Base-by-base conservation (phyloP, 176 grass and related monocot species). In the Oryza nivara region DNA sequence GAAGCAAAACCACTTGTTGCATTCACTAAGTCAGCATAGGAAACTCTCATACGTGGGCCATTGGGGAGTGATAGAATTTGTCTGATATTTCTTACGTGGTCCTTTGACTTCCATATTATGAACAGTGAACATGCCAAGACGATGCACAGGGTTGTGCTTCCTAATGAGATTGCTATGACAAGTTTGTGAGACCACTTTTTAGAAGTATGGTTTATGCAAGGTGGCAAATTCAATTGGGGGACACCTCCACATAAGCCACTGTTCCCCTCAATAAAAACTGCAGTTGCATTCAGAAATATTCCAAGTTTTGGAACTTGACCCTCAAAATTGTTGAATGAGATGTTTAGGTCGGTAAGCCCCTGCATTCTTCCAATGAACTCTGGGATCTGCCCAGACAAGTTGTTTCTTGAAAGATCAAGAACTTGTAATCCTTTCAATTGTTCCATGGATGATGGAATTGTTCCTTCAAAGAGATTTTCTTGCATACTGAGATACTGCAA, bases 271-370 rank as follows among this genome's bases (percentile, higher is more conserved):
- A 92, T 58, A 7, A 46, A 83, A 49, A 79, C 3, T 9, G 28
- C 47, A 45, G 35, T 75, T 43, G 75, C 43, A 80, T 93, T 90
- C 7, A 78, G 47, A 67, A 93, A 90, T 65, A 88, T 15, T 41
- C 82, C 81, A 7, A 10, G 8, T 66, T 74, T 2, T 6, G 87
- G 89, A 46, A 89, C 52, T 70, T 65, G 16, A 43, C 89, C 92
- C 15, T 91, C 44, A 23, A 91, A 87, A 70, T 79, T 72, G 67
- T 94, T 94, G 86, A 87, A 91, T 28, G 86, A 87, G 20, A 94
- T 25, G 26, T 92, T 90, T 43, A 92, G 44, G 13, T 4, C 43
- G 43, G 1, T 5, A 2, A 86, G 63, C 2, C 84, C 84, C 6
- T 7, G 3, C 17, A 88, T 60, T 3, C 9, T 76, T 10, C 16